Conservation (phyloP, 1,139 yeast genomes). For the Arxiozyma telluris region DNA sequence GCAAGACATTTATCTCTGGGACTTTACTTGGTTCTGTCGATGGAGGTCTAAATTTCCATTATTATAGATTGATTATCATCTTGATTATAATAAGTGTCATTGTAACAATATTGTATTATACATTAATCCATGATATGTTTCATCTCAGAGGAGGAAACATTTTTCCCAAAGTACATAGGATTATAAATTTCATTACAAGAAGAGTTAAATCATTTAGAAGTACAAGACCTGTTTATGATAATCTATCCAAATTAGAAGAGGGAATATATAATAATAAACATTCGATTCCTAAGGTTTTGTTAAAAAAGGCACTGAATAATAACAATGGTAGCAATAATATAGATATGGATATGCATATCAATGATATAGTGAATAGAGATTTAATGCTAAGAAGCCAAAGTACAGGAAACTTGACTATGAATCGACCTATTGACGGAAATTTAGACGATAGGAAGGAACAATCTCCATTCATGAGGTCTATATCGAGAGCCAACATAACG, state of each 20-base stretch:
- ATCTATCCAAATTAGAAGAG: constrained; percentile 18
- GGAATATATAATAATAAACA: constrained; percentile 10
- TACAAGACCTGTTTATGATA: constrained; percentile 6
- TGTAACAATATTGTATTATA: background rate
- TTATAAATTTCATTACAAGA: background rate
- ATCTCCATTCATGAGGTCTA: background rate
- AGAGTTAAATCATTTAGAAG: constrained; percentile 7
- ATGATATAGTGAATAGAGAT: background rate
- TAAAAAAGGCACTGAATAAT: background rate
- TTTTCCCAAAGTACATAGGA: constrained; percentile 1
- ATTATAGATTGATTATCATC: background rate
- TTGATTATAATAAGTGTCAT: background rate
- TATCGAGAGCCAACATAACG: background rate
- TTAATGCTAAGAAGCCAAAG: constrained; percentile 24
- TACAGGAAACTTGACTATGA: constrained; percentile 1
- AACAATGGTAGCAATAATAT: too few relatives aligned
- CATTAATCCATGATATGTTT: background rate
- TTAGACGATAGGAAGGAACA: background rate
- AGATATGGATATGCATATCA: too few relatives aligned
- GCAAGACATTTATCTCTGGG: constrained; percentile 35
- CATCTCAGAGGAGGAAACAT: background rate
- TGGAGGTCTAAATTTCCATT: background rate
- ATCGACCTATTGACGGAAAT: background rate
- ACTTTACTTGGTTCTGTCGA: constrained; percentile 5
- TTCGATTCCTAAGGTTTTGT: too few relatives aligned